phyloP scores from a whole-genome alignment of 208 protist genomes.

The Acanthamoeba lenticulata region DNA sequence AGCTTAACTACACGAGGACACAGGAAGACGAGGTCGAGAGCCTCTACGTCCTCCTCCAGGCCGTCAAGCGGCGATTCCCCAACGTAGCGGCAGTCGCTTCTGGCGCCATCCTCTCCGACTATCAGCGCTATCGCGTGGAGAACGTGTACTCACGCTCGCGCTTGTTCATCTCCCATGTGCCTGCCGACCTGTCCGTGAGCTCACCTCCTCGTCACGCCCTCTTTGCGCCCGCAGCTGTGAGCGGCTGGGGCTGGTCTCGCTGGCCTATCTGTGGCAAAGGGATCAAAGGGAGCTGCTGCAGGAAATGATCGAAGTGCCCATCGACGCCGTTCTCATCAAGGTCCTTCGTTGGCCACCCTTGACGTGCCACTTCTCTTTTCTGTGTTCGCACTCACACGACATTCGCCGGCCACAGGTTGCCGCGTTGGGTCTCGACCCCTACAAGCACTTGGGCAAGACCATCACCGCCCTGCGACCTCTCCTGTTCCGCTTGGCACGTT shows the following conservation, averaged over 20 bases:
- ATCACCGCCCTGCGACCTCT: slow-evolving; percentile 87
- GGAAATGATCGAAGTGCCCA: slow-evolving; percentile 90
- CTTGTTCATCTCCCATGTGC: background rate
- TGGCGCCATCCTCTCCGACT: slow-evolving; percentile 98
- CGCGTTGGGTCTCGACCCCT: slow-evolving; percentile 92
- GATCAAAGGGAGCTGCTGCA: slow-evolving; percentile 93
- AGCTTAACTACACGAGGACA: slow-evolving; percentile 88
- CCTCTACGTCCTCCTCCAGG: slow-evolving; percentile 92
- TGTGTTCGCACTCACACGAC: background rate
- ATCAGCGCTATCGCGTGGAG: slow-evolving; percentile 98
- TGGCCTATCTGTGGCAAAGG: slow-evolving; percentile 97
- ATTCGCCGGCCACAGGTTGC: slow-evolving; percentile 83
- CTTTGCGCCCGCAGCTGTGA: slow-evolving; percentile 55
- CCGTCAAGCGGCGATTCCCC: slow-evolving; percentile 86
- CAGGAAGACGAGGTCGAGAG: slow-evolving; percentile 97
- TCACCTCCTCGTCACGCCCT: background rate
- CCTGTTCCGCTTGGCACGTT: slow-evolving; percentile 72
- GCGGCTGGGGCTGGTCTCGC: slow-evolving; percentile 92
- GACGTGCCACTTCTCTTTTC: background rate
- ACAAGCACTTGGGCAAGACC: slow-evolving; percentile 91
- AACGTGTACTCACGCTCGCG: slow-evolving; percentile 89
- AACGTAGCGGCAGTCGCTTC: slow-evolving; percentile 93
- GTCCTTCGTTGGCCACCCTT: slow-evolving; percentile 67
- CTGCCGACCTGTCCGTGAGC: background rate
- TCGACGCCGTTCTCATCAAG: slow-evolving; percentile 96